Evolutionary conservation across 1,284 basidiomycete genomes (phyloP), one percentile per base, ranked within the genome.

Genomic region (Jaminaea rosea): DNA sequence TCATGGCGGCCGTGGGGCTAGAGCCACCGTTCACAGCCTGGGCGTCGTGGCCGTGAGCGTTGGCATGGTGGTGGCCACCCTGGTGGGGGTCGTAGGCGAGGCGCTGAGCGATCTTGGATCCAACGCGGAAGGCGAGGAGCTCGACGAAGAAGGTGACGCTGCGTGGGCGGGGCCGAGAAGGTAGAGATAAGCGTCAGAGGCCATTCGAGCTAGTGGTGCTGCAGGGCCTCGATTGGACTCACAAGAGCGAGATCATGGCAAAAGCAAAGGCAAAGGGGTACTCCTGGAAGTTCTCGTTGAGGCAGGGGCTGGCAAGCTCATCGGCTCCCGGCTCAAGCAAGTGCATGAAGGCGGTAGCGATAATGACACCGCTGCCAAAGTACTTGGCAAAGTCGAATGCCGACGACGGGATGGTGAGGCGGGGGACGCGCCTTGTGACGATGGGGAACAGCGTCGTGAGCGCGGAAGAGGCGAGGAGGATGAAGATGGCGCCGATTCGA

Each of bases 371-470:
- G 7, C 88, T 90, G 44, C 93, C 93, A 76, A 96, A 96, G 77
- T 87, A 97, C 76, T 93, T 94, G 26, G 87, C 86, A 70, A 93
- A 90, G 53, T 61, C 62, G 60, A 67, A 70, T 21, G 64, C 53
- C 9, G 58, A 39, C 0, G 52, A 55, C 2, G 77, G 76, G 13
- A 78, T 63, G 2, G 52, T 34, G 17, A 77, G 46, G 0, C 56
- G 44, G 0, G 62, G 56, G 2, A 82, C 79, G 44, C 83, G 78
- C 49, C 77, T 80, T 2, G 88, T 81, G 24, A 92, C 65, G 46
- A 96, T 80, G 7, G 92, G 93, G 70, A 93, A 87, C 39, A 89
- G 76, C 0, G 90, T 84, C 13, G 87, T 88, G 10, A 76, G 60
- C n/a, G 64, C 55, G 7, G 72, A 70, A 2, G 69, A 64, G 5